Evolutionary conservation across 176 grass and related monocot species (phyloP), one percentile per base, ranked within the genome.

Genomic region (Triticum timopheevii): DNA sequence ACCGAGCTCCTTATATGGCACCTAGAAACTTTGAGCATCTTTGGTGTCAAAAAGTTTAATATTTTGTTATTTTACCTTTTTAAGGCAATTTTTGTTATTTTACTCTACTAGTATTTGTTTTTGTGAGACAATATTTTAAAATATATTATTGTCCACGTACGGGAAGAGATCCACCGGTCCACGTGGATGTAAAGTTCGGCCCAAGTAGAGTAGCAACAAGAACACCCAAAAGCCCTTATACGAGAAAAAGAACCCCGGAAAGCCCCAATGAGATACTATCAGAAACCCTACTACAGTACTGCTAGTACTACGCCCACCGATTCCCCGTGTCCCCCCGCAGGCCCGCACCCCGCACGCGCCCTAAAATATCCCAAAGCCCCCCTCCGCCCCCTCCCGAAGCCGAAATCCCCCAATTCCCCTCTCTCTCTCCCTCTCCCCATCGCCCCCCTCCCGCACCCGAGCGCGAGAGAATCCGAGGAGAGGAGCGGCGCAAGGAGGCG

Each of bases 401-500:
- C 83, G 86, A 77, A 83, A 80, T 85, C 87, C 81, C 77, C 87
- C 90, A 83, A 85, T 82, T 79, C 70, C 84, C 44, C 84, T 25
- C 66, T 39, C 36, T 13, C 78, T 23, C 5, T 13, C 34, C 36
- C 36, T 38, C 73, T 2, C 68, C 44, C 49, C 79, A 20, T 50
- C 63, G 11, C 23, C 49, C 62, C 20, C 82, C 11, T 20, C 61
- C 66, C 74, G 22, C 77, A 82, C 54, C 70, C 49, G 28, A 86
- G 63, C 61, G 64, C 40, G 36, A 80, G 49, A 76, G 69, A 36
- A 73, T 65, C 25, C 54, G 27, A 67, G 44, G 44, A 47, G 44
- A 3, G 45, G 49, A 45, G 80, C 87, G 80, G 63, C 77, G 70
- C 49, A 76, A 77, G 83, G 82, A 87, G 68, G 77, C 80, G 90